phyloP scores from a whole-genome alignment of 2,329 filamentous ascomycete species.

The Myriangium duriaei region DNA sequence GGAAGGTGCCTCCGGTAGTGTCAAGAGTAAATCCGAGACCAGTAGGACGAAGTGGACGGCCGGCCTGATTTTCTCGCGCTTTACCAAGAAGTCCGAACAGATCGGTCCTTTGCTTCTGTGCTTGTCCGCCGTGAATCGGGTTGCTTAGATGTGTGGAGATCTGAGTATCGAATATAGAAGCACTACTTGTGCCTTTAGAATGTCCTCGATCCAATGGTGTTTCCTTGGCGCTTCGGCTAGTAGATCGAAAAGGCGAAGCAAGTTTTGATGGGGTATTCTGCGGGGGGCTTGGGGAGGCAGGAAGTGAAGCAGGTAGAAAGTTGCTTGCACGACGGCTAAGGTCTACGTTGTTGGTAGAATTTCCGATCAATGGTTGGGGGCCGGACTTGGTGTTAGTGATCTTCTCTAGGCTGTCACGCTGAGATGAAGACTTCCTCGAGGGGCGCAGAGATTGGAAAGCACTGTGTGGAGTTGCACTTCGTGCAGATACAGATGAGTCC shows the following conservation, averaged over 20 bases:
- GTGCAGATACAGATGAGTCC: background rate
- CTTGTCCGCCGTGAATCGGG: background rate
- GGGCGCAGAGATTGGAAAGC: too few relatives aligned
- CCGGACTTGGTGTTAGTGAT: too few relatives aligned
- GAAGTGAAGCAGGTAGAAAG: background rate
- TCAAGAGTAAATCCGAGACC: background rate
- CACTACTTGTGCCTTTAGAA: background rate
- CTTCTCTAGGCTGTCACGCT: too few relatives aligned
- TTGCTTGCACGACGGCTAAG: too few relatives aligned
- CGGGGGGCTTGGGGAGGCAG: background rate
- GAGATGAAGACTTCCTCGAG: too few relatives aligned
- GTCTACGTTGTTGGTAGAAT: too few relatives aligned
- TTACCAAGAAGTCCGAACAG: background rate
- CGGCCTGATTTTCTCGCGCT: background rate
- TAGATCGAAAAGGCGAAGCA: background rate
- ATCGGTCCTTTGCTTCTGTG: background rate
- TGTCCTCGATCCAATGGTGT: background rate
- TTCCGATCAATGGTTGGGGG: too few relatives aligned
- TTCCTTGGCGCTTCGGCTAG: background rate
- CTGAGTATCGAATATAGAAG: background rate
- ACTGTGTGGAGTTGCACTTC: too few relatives aligned
- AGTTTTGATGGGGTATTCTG: background rate
- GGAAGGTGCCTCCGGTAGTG: slow-evolving; percentile 5
- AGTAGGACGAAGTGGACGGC: background rate
- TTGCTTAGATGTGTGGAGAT: too few relatives aligned